Conservation (phyloP, 306 rosid species). For the Hippophae gyantsensis region DNA sequence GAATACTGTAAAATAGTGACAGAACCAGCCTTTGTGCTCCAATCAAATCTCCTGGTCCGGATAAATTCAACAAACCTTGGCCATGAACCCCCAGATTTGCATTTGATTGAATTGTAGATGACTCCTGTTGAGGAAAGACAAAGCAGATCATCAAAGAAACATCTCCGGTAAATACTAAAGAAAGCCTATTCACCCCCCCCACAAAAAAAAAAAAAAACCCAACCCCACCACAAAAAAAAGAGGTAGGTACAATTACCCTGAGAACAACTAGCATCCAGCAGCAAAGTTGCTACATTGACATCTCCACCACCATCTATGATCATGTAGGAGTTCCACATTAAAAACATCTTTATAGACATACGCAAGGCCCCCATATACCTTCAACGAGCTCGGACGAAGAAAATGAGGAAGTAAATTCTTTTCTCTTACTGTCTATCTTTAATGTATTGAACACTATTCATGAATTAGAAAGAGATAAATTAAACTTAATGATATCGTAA, state of each 20-base stretch:
- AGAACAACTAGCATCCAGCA: slow-evolving; percentile 95
- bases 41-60: slow-evolving; percentile 92
- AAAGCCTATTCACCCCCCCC: too few relatives aligned
- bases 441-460: too few relatives aligned
- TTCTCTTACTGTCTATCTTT: too few relatives aligned
- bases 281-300: slow-evolving; percentile 66
- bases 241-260: slow-evolving; percentile 44
- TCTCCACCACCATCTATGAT: slow-evolving; percentile 91
- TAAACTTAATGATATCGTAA: too few relatives aligned
- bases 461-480: too few relatives aligned
- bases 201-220: too few relatives aligned
- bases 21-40: slow-evolving; percentile 94
- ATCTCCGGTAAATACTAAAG: too few relatives aligned
- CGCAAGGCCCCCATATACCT: slow-evolving; percentile 98
- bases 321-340: slow-evolving; percentile 98
- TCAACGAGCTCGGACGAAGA: neutral
- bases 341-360: slow-evolving; percentile 95
- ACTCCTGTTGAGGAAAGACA: slow-evolving; percentile 43
- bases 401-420: too few relatives aligned
- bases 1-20: slow-evolving; percentile 81
- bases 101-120: slow-evolving; percentile 95
- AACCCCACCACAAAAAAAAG: neutral
- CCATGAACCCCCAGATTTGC: slow-evolving; percentile 99
- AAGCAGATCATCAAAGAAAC: neutral
- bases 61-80: slow-evolving; percentile 88